Evolutionary conservation across 306 rosid genomes (phyloP), one percentile per base, ranked within the genome.

Genomic region (Cajanus cajan): DNA sequence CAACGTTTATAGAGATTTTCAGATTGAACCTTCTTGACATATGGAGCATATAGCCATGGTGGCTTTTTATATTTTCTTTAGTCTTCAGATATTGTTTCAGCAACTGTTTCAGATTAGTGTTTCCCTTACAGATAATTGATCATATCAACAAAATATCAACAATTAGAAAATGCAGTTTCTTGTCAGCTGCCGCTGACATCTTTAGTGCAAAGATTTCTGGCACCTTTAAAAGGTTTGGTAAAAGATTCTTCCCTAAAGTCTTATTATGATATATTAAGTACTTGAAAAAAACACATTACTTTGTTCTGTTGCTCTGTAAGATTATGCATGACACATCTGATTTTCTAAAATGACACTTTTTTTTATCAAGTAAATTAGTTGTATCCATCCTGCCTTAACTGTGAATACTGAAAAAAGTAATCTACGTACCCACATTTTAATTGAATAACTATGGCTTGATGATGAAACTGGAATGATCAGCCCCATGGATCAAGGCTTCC

Each of bases 121-220:
- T 86, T 65, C 68, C 66, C 31, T 66, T 70, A 69, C 88, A 92
- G 98, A 91, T 95, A 59, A 86, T 92, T 34, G 92, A 87, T 52
- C 92, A 95, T 83, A 89, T 95, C 62, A 90, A 89, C 80, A 95
- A 92, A 89, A 80, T 95, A 77, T 88, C 94, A 37, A 86, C 92
- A 6, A 75, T 83, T 55, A 90, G 97, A 90, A 88, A 86, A 83
- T 91, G 95, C 80, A 86, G 90, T 82, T 91, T 91, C 85, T 59
- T 95, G 74, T 82, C 87, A 69, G 92, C 97, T 81, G 96, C 98
- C 5, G 2, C 81, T 37, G 98, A 92, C 82, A 90, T 95, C 83
- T 91, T 95, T 77, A 78, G 72, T 71, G 93, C 97, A 67, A 95
- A 95, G 91, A 44, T 95, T 86, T 95, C 98, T 34, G 98, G 98